These are phyloP conservation scores for Scheffersomyces coipomensis DNA, from an alignment of 805 yeast species.

Conservation along the genomic window DNA sequence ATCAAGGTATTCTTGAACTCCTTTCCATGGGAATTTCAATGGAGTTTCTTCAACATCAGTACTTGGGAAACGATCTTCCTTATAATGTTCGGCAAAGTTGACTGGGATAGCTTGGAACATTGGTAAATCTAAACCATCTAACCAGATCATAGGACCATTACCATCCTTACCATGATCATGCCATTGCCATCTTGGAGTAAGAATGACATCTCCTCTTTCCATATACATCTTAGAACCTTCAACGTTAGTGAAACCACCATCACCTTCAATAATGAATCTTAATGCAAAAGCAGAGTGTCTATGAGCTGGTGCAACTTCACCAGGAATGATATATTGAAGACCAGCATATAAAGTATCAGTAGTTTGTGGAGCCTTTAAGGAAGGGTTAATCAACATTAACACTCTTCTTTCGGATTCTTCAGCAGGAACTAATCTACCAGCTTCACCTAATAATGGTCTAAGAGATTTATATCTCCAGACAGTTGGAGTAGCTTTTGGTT, in stretches of 20 bases:
- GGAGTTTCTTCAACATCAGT: conserved; percentile 5
- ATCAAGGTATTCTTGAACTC: conserved; percentile 6
- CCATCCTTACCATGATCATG: conserved; percentile 13
- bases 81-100: conserved; percentile 11
- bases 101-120: conserved; percentile 11
- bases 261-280: conserved; percentile 11
- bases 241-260: conserved; percentile 11
- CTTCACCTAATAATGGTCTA: conserved; percentile 9
- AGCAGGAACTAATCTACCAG: conserved; percentile 11
- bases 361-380: conserved; percentile 11
- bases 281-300: conserved; percentile 12
- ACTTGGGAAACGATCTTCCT: conserved; percentile 9
- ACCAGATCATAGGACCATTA: conserved; percentile 9
- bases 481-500: conserved; percentile 10
- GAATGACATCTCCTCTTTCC: conserved; percentile 11
- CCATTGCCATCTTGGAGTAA: conserved; percentile 12
- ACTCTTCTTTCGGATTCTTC: conserved; percentile 13
- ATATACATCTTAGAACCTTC: conserved; percentile 10
- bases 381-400: conserved; percentile 11
- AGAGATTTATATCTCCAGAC: conserved; percentile 10
- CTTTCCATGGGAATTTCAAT: conserved; percentile 10
- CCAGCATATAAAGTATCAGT: conserved; percentile 14
- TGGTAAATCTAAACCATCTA: conserved; percentile 12
- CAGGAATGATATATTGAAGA: conserved; percentile 10
- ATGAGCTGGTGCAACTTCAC: conserved; percentile 13